phyloP scores from a whole-genome alignment of 2,329 filamentous ascomycete genomes.

The Trichophyton mentagrophytes region DNA sequence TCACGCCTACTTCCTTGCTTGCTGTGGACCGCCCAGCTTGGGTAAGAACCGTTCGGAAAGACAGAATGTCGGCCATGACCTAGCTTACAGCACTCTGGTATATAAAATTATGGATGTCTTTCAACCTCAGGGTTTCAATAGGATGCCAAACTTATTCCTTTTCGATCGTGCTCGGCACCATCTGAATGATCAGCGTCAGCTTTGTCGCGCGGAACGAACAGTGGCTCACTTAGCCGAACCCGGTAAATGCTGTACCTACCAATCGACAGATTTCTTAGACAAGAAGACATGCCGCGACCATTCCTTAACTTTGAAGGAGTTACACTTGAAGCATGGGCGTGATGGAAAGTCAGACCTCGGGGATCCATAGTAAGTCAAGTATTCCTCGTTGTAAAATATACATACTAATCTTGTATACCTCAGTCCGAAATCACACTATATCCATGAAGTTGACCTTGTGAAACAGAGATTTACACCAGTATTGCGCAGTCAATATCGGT shows the following conservation, averaged over 20 bases:
- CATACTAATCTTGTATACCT: background rate
- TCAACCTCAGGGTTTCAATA: background rate
- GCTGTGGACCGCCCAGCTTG: constrained; percentile 9
- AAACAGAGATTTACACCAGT: constrained; percentile 8
- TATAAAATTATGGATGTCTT: constrained; percentile 10
- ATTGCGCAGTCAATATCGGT: constrained; percentile 8
- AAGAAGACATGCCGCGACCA: constrained; percentile 8
- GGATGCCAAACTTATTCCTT: constrained; percentile 3
- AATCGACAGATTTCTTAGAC: background rate
- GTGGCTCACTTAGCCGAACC: background rate
- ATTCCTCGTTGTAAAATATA: background rate
- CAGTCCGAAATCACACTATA: constrained; percentile 12
- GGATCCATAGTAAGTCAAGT: constrained; percentile 8
- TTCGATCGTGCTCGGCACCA: background rate
- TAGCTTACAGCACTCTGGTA: constrained; percentile 11
- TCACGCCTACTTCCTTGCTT: constrained; percentile 15
- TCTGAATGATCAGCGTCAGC: background rate
- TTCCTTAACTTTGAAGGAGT: constrained; percentile 8
- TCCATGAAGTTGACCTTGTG: constrained; percentile 9
- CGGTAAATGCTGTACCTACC: background rate
- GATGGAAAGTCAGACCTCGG: background rate
- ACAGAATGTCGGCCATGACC: constrained; percentile 11
- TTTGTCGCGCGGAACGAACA: background rate
- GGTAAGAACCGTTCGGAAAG: background rate
- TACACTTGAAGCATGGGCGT: constrained; percentile 4